Percentiles rank a stretch among this genome's conserved stretches.
These are phyloP conservation scores for Carex littledalei DNA, from an alignment of 176 grass and related monocot genomes.

Conservation along the genomic window DNA sequence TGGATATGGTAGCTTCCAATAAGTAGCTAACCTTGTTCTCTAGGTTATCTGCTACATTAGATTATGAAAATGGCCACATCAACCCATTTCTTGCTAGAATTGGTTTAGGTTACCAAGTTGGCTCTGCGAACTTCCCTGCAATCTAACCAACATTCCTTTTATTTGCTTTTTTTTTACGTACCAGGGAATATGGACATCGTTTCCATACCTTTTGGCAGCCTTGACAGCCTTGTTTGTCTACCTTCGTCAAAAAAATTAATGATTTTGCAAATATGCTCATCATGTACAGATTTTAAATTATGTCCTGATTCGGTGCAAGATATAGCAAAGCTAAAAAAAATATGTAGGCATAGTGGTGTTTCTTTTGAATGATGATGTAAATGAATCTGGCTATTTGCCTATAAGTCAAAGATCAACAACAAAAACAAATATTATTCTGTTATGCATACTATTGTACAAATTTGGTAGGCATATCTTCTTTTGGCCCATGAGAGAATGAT, in stretches of 20 bases:
- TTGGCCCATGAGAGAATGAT: background rate
- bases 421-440: background rate
- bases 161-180: background rate
- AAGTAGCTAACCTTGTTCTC: background rate
- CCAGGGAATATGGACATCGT: constrained; percentile 60
- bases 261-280: constrained; percentile 21
- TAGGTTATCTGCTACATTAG: background rate
- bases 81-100: background rate
- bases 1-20: background rate
- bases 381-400: background rate
- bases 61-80: background rate
- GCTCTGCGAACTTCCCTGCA: background rate
- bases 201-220: constrained; percentile 58
- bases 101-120: background rate
- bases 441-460: background rate
- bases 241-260: constrained; percentile 31
- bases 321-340: background rate
- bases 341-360: background rate
- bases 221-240: constrained; percentile 63
- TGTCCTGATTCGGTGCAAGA: background rate
- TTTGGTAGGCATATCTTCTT: background rate
- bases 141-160: background rate
- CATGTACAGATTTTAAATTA: background rate
- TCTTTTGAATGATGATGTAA: background rate
- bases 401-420: background rate